A percentile compares a stretch with the other conserved stretches of the same genome.
Evolutionary conservation across 176 grass and related monocot species (phyloP).

Genomic region (Tuctoria greenei): DNA sequence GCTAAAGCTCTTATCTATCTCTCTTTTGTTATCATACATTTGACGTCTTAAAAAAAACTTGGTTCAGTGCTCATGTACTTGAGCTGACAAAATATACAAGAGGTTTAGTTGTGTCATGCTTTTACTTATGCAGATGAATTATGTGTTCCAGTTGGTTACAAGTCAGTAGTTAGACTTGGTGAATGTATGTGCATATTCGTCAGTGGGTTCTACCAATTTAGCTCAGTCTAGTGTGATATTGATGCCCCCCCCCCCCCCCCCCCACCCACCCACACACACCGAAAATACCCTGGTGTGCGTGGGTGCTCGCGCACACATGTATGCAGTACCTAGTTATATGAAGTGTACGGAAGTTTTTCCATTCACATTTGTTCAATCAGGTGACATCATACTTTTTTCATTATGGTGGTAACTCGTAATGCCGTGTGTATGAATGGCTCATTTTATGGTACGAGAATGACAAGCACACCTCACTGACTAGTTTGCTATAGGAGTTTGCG

Average conservation of each 20-base stretch:
- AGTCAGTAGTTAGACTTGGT: slow-evolving; percentile 10
- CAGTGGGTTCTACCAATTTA: background rate
- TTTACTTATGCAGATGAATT: slow-evolving; percentile 15
- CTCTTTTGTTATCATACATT: background rate
- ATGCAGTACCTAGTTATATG: background rate
- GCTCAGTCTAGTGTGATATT: background rate
- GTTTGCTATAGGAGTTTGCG: background rate
- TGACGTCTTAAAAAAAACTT: background rate
- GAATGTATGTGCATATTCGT: slow-evolving; percentile 9
- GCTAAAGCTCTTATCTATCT: background rate
- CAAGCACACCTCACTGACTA: no score
- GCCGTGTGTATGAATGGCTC: no score
- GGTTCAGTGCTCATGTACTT: slow-evolving; percentile 10
- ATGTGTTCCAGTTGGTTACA: slow-evolving; percentile 11
- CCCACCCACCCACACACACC: no score
- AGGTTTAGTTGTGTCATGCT: slow-evolving; percentile 3
- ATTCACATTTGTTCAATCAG: no score
- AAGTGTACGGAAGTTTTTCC: background rate
- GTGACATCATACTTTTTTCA: no score
- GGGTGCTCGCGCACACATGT: no score
- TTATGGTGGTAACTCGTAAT: no score
- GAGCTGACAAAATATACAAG: background rate
- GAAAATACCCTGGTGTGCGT: no score
- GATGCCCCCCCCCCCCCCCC: no score
- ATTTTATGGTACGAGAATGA: no score